phyloP scores from a whole-genome alignment of 805 yeast genomes.

The Maudiozyma saulgeensis region DNA sequence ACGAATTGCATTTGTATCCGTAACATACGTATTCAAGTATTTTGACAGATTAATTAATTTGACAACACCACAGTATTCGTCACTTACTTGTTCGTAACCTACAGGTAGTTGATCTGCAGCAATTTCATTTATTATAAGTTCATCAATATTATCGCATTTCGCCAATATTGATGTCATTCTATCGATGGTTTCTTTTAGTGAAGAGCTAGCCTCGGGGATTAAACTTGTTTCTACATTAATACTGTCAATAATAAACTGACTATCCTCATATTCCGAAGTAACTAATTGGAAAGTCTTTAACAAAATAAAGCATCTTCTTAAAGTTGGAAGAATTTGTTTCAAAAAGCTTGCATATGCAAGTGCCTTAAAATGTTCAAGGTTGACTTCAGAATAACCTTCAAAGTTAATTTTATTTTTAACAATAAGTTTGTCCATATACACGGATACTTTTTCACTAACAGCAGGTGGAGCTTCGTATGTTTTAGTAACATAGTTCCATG shows the following conservation, averaged over 20 bases:
- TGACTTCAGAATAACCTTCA: too few relatives aligned
- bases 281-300: conserved; percentile 25
- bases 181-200: conserved; percentile 4
- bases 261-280: conserved; percentile 20
- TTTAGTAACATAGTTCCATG: too few relatives aligned
- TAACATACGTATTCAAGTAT: conserved; percentile 33
- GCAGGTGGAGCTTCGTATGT: too few relatives aligned
- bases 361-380: too few relatives aligned
- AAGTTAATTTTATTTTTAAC: too few relatives aligned
- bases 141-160: background rate
- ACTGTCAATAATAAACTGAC: conserved; percentile 18
- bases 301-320: conserved; percentile 27
- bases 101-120: background rate
- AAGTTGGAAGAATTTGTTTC: conserved; percentile 18
- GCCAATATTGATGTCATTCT: conserved; percentile 11
- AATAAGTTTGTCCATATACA: too few relatives aligned
- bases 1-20: conserved; percentile 23
- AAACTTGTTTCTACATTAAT: conserved; percentile 11
- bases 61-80: conserved; percentile 46
- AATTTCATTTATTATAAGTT: background rate
- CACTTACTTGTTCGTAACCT: conserved; percentile 2
- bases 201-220: background rate
- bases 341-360: conserved; percentile 15
- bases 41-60: conserved; percentile 45
- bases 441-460: too few relatives aligned